Evolutionary conservation across 371 early-diverging fungal species (phyloP), one percentile per base, ranked within the genome.

Genomic region (Rhizopus sp.): DNA sequence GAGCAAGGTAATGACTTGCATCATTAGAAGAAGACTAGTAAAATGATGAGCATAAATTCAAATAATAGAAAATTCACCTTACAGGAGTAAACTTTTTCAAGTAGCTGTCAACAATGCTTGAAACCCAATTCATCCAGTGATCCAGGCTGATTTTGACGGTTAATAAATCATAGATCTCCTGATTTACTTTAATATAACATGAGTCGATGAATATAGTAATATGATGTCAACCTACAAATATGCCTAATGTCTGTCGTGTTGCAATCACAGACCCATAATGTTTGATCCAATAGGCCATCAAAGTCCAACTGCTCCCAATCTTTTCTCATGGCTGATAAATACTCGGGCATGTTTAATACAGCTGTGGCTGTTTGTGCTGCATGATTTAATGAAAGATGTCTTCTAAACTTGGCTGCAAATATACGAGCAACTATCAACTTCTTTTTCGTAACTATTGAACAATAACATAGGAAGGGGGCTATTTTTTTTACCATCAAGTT

Each of bases 201-300:
- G 16, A 8, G 12, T 29, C 9, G 34, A 37, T 7, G 1, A 51
- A 16, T 31, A 5, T 33, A 15, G 3, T 45, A 30, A 7, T n/a
- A 47, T 39, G 23, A 37, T 32, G 16, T 13, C 7, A 17, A 63
- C 67, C 52, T 71, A 78, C 80, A 57, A 4, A 69, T 68, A 46
- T 64, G 55, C 50, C 62, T 59, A 16, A 85, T 56, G 23, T 80
- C 72, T 3, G 38, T 48, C 6, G 56, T 59, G 9, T 71, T 64
- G 53, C 85, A 84, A 50, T 79, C 80, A 55, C 79, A 77, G 13
- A 82, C 67, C 84, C 83, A 85, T 13, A 69, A 53, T 5, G 78
- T 75, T 50, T 83, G 84, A 33, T 81, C 83, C 15, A 71, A 53
- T 16, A 86, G 63, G 31, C 62, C 61, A 7, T 69, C 78, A 52